Conservation (phyloP, 2,329 filamentous ascomycete genomes). For the Trichophyton verrucosum region DNA sequence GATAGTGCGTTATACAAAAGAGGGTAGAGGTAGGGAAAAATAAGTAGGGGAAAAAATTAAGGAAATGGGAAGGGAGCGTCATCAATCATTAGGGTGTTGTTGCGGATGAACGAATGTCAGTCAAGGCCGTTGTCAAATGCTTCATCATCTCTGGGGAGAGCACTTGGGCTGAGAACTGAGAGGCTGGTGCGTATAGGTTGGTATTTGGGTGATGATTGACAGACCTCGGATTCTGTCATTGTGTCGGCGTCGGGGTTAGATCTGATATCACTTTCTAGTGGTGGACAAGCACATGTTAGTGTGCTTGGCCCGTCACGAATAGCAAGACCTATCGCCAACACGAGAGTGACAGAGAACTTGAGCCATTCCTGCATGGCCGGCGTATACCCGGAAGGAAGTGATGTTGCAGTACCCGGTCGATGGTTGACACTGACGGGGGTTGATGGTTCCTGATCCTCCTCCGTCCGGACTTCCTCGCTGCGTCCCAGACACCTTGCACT, state of each 20-base stretch:
- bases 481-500: not conserved
- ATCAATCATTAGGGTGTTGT: not conserved
- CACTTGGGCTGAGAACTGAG: not conserved
- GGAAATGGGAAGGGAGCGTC: not conserved
- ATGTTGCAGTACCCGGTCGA: not conserved
- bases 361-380: constrained; percentile 25
- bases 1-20: no score
- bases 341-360: constrained; percentile 37
- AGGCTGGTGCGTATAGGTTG: not conserved
- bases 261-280: not conserved
- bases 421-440: not conserved
- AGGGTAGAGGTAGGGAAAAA: no score
- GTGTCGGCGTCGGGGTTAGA: not conserved
- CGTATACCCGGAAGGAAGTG: not conserved
- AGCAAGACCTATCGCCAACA: constrained; percentile 38
- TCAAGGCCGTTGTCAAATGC: not conserved
- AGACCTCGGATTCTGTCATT: not conserved
- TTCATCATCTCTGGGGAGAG: not conserved
- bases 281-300: constrained; percentile 11
- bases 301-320: constrained; percentile 35
- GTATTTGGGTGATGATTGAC: not conserved
- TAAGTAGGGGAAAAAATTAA: no score
- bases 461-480: not conserved
- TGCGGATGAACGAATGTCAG: not conserved
- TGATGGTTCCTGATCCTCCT: not conserved